Evolutionary conservation across 2,329 filamentous ascomycete species (phyloP), one percentile per base, ranked within the genome.

Genomic region (Alternaria longipes): DNA sequence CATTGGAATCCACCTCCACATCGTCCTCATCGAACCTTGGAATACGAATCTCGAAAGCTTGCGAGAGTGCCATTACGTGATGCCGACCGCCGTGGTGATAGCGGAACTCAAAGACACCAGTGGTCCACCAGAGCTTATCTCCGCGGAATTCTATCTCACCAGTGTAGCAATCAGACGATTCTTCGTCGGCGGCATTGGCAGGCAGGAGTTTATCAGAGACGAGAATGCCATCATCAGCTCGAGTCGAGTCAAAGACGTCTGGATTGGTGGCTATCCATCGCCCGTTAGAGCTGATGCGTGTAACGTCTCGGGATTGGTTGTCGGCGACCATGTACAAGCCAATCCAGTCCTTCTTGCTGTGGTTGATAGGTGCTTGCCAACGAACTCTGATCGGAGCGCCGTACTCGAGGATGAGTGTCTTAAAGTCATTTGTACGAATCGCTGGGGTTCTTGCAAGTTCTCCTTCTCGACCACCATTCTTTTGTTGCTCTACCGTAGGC

Each of bases 91-190:
- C 90, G 79, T 99, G 95, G 80, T 99, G 95, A 80, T 97, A 97
- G 41, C 95, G 89, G 83, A 99, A 96, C 75, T 99, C 95, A 74
- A 97, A 99, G 3, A 96, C 91, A 56, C 95, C 95, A 63, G 94
- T 91, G 0, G 91, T 97, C 95, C 95, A 99, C 90, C 93, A 99
- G 3, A 97, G 86, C 81, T 97, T 97, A 81, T 98, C 94, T 49
- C 95, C 94, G 9, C 89, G 84, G 75, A 99, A 98, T 12, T 92
- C 80, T 73, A 98, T 90, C 76, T 97, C 93, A 44, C 95, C 95
- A 12, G 87, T 85, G 4, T 92, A 86, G 66, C 89, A 84, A 59
- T 91, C 85, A 4, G 85, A 85, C 3, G 84, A 82, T 1, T 83
- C 82, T 71, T 83, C 81, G 66, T 80, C 66, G 28, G 80, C 79